phyloP scores from a whole-genome alignment of 2,329 filamentous ascomycete genomes.

The Botrytis squamosa region DNA sequence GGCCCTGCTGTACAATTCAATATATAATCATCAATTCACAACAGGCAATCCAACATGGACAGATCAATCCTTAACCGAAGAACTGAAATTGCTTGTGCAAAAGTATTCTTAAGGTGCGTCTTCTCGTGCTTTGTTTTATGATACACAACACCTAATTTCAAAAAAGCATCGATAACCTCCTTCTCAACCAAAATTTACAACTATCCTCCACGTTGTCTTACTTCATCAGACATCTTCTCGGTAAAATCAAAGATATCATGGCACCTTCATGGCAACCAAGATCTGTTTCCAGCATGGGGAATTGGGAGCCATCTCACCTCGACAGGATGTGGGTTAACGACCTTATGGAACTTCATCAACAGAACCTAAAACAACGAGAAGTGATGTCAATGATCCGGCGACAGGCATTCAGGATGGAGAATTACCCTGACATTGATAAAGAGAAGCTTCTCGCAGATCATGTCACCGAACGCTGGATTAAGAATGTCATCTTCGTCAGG shows the following conservation, averaged over 20 bases:
- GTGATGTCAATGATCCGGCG: background rate
- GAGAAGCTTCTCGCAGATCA: background rate
- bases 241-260: background rate
- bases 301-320: background rate
- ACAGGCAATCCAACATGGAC: background rate
- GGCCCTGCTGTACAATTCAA: background rate
- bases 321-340: background rate
- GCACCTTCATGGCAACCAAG: background rate
- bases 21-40: no score
- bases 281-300: background rate
- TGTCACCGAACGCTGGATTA: background rate
- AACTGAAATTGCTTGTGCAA: background rate
- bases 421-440: background rate
- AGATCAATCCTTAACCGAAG: background rate
- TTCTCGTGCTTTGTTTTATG: background rate
- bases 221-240: no score
- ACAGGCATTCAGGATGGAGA: accelerated
- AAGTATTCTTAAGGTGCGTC: background rate
- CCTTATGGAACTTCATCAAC: background rate
- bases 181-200: background rate
- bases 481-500: background rate
- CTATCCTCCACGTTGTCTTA: background rate
- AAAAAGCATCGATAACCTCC: background rate
- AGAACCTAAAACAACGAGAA: background rate
- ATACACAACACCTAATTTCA: background rate